Evolutionary conservation across 306 rosid genomes (phyloP), one percentile per base, ranked within the genome.

Genomic region (Chamaecrista fasciculata): DNA sequence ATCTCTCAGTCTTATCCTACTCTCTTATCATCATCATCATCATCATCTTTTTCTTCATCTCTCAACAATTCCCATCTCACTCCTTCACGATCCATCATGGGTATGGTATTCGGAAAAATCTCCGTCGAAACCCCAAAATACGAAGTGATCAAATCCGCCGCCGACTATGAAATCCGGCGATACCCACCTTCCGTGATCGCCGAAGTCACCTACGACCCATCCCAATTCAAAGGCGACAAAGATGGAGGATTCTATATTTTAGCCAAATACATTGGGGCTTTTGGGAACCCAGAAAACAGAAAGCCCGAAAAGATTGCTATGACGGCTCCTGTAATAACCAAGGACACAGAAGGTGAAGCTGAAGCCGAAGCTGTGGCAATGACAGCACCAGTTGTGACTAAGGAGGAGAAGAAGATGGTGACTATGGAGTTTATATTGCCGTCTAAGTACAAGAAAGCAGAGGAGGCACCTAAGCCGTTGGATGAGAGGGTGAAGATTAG

Each of bases 291-390:
- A 0, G 89, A 90, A 75, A 90, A 94, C 72, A 37, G 79, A 0
- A 85, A 67, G 65, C 95, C 97, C 0, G 97, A 94, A 53, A 86
- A 85, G 70, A 89, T 94, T 11, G 94, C 90, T 2, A 90, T 93
- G 98, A 88, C 96, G 2, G 84, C 87, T 1, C 96, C 98, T 1
- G 96, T 92, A 4, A 76, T 90, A 15, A 90, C 98, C 15, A 84
- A 86, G 64, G 73, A 51, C 34, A 18, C 64, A 16, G 40, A 24
- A 4, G 59, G 3, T 71, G 14, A 59, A 0, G 70, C 79, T 0
- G 92, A 85, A 49, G 29, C 40, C 8, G 62, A 82, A 74, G 75
- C 62, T n/a, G 86, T 92, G 26, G 83, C 90, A 8, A 92, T 92
- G 96, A 90, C 96, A 2, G 89, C 90, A 0, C 98, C 96, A 7